These are phyloP conservation scores for Melocanna baccifera DNA, from an alignment of 176 grass and related monocot species.

Conservation along the genomic window DNA sequence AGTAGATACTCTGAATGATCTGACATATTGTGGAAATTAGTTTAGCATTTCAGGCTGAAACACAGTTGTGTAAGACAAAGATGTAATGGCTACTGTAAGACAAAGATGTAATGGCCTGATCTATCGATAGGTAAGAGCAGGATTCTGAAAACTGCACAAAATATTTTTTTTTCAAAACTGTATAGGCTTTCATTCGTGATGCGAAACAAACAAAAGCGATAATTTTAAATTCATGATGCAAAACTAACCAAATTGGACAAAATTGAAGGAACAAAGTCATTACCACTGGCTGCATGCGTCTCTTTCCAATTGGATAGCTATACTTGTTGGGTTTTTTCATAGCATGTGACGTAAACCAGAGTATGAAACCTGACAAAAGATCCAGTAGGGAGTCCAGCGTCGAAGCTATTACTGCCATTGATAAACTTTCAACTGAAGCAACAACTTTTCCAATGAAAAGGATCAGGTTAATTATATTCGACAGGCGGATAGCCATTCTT, in stretches of 20 bases:
- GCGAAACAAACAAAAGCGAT: background rate
- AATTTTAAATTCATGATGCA: background rate
- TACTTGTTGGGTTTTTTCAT: slow-evolving; percentile 96
- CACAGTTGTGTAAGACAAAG: background rate
- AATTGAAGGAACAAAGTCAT: background rate
- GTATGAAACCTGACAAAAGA: slow-evolving; percentile 86
- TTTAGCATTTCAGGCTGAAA: background rate
- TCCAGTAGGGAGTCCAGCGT: slow-evolving; percentile 87
- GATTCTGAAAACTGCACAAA: background rate
- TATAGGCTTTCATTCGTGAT: background rate
- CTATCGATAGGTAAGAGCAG: background rate
- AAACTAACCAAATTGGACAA: background rate
- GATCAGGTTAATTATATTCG: slow-evolving; percentile 69
- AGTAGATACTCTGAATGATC: background rate
- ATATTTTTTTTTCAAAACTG: background rate
- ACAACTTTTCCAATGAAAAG: slow-evolving; percentile 76
- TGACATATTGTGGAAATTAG: background rate
- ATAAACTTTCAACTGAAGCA: slow-evolving; percentile 56
- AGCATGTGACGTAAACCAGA: slow-evolving; percentile 73
- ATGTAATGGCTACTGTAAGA: background rate
- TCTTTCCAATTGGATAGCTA: slow-evolving; percentile 87
- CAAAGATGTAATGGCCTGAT: background rate
- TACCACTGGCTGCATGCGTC: slow-evolving; percentile 97
- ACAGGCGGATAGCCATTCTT: slow-evolving; percentile 70
- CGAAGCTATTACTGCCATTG: slow-evolving; percentile 91